Base-by-base conservation (phyloP, 139 green algal genomes). In the Auxenochlorella pyrenoidosa region DNA sequence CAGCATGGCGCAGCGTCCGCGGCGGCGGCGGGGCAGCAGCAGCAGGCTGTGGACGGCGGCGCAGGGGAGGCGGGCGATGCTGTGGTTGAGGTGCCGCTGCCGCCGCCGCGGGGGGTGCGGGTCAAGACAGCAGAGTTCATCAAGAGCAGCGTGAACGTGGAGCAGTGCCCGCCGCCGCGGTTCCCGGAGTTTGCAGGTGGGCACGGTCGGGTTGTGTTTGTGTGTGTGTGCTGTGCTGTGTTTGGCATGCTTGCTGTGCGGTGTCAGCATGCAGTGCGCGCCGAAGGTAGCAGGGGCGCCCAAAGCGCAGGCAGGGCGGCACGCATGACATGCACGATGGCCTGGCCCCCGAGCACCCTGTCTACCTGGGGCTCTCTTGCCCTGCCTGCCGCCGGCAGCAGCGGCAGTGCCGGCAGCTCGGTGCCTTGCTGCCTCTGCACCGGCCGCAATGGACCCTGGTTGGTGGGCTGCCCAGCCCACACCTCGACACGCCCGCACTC, bases 161-260 rank as follows among this genome's bases (percentile, higher is more conserved):
- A 63, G 1, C 81, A 96, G 54, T 99, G 97, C 89, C 96, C 96
- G 5, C 80, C 85, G 22, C 71, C 92, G 15, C 90, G 78, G 1
- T 87, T 90, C 43, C 96, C 97, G 32, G 97, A 99, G 89, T 97
- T 99, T 94, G 97, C 83, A 44, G 80, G 80, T 77, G 80, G 8
- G 79, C n/a, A n/a, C 2, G 12, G 43, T 28, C 26, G 30, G 26
- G 28, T 6, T 4, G 19, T 2, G 71, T 51, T 68, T 28, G n/a
- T n/a, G 59, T 5, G 34, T 3, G 18, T 63, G 54, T 38, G 66
- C 66, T 15, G 30, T 24, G 63, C 22, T 6, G 22, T 13, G 66
- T 24, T 36, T 36, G 63, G 5, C 6, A 22, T 36, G 63, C 13
- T 1, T 34, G 63, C 63, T 71, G 63, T 4, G 63, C 5, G 63